Conservation (phyloP, 306 rosid genomes). For the Sechiopsis laciniata region DNA sequence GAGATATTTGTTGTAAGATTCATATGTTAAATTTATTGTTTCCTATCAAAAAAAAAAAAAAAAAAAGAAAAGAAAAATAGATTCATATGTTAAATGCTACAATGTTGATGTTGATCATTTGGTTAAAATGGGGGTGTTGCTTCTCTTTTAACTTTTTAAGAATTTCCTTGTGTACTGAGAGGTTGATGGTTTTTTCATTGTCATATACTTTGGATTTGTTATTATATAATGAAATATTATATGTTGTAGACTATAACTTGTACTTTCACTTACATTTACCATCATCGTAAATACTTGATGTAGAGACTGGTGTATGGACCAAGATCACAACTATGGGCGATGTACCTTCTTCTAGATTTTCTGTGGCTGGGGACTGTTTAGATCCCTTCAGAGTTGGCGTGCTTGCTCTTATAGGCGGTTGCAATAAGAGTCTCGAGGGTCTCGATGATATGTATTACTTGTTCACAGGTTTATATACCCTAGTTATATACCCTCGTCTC, state of each 20-base stretch:
- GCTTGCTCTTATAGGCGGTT: conserved; percentile 89
- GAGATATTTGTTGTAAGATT: not conserved
- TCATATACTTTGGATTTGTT: not conserved
- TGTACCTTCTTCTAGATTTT: conserved; percentile 90
- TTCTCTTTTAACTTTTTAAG: not conserved
- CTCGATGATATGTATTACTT: conserved; percentile 86
- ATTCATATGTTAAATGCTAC: not conserved
- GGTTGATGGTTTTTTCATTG: not conserved
- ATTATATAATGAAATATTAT: not conserved
- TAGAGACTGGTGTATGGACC: conserved; percentile 86
- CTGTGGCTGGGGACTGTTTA: conserved; percentile 87
- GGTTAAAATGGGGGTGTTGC: not conserved
- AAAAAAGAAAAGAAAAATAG: too few relatives aligned
- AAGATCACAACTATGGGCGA: conserved; percentile 51
- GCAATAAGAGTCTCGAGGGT: conserved; percentile 92
- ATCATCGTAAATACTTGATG: conserved; percentile 28
- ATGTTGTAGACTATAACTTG: conserved; percentile 2
- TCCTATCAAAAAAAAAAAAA: too few relatives aligned
- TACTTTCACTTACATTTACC: conserved; percentile 17
- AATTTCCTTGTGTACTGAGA: not conserved
- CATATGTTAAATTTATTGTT: not conserved
- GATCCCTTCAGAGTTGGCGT: conserved; percentile 76
- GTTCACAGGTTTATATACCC: conserved; percentile 65
- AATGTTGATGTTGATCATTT: conserved; percentile 1
- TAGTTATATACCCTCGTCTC: conserved; percentile 24